phyloP scores from a whole-genome alignment of 2,329 filamentous ascomycete species.

The Chrysoporthe cubensis region DNA sequence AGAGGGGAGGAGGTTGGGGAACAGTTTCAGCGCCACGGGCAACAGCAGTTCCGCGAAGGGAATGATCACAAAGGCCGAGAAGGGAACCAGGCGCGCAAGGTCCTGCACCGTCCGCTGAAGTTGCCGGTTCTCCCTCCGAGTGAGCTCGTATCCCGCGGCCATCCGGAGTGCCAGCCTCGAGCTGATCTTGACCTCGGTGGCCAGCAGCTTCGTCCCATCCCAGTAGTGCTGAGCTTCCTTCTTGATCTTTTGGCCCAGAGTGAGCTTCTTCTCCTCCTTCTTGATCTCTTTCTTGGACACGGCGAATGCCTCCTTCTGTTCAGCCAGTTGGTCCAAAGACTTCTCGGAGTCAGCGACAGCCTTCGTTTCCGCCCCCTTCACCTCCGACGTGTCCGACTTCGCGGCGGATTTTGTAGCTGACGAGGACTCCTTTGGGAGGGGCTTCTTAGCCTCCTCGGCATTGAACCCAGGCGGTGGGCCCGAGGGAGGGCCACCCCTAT shows the following conservation, averaged over 20 bases:
- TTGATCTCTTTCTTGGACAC: conserved; percentile 62
- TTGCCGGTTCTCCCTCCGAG: conserved; percentile 89
- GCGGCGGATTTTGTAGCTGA: conserved; percentile 41
- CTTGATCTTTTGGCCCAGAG: conserved; percentile 89
- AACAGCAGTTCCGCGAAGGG: conserved; percentile 93
- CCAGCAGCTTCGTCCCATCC: conserved; percentile 96
- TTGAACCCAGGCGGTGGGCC: conserved; percentile 90
- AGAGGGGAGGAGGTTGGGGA: conserved; percentile 96
- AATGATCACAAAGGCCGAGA: conserved; percentile 95
- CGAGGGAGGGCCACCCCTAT: conserved; percentile 52
- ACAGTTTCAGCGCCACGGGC: conserved; percentile 88
- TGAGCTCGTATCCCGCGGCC: conserved; percentile 96
- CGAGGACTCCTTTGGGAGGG: conserved; percentile 63
- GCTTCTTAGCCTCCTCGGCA: conserved; percentile 85
- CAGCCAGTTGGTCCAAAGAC: conserved; percentile 64
- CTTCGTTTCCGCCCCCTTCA: conserved; percentile 36
- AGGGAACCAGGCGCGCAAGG: conserved; percentile 87
- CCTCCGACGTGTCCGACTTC: conserved; percentile 38
- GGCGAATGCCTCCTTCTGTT: conserved; percentile 63
- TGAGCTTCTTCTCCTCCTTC: conserved; percentile 85
- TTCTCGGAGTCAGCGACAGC: conserved; percentile 42
- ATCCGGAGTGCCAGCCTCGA: conserved; percentile 91
- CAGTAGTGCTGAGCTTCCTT: conserved; percentile 94
- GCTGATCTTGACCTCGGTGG: conserved; percentile 91
- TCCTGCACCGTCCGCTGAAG: conserved; percentile 92